Conservation (phyloP, 129 eudicot species). For the Rutidosis leptorrhynchoides region DNA sequence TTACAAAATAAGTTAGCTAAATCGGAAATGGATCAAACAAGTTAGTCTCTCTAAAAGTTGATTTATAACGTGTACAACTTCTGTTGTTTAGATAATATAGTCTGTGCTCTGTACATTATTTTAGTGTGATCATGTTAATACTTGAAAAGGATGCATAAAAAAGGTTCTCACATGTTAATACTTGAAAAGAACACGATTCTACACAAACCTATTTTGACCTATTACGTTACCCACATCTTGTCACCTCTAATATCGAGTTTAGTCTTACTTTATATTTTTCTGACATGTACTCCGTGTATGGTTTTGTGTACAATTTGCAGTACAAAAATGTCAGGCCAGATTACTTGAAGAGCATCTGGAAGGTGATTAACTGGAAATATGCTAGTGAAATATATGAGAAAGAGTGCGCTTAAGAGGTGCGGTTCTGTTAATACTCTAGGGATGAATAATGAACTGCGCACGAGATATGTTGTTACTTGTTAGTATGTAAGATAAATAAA, state of each 20-base stretch:
- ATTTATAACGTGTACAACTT: background rate
- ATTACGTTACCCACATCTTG: background rate
- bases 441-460: background rate
- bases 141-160: too few species aligned
- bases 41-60: background rate
- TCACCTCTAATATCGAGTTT: background rate
- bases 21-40: background rate
- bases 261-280: background rate
- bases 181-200: background rate
- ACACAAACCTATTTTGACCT: background rate
- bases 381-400: constrained; percentile 56
- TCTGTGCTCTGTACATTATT: too few species aligned
- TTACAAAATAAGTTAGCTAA: background rate
- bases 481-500: background rate
- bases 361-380: constrained; percentile 82
- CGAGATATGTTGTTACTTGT: background rate
- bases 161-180: background rate
- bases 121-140: too few species aligned
- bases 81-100: background rate
- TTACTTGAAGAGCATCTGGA: constrained; percentile 84
- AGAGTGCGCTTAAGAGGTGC: constrained; percentile 48
- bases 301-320: constrained; percentile 40
- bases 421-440: background rate
- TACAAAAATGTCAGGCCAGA: constrained; percentile 87
- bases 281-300: background rate